Base-by-base conservation (phyloP, 208 protist genomes). In the Wallacemonas collosoma region DNA sequence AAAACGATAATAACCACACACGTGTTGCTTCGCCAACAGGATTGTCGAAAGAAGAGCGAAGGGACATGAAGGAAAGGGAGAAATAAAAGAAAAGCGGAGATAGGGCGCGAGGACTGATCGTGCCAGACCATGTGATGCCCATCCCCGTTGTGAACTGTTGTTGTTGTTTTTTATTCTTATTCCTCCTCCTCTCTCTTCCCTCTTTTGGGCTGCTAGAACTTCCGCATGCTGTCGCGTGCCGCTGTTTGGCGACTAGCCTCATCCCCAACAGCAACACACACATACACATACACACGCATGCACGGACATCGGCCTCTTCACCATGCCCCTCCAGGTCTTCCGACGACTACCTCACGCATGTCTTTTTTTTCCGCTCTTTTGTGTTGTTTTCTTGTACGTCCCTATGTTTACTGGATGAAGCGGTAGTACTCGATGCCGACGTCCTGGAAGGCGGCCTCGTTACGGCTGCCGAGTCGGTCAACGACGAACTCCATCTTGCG, bases 401-500 rank as follows among this genome's bases (percentile, higher is more conserved):
- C 39, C 36, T 9, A 12, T 11, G 0, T 60, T 55, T 89, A 93
- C 68, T 85, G 68, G 17, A 95, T 80, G 76, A 85, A 96, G 51
- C 79, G 79, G 71, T 96, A 97, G 82, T 95, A 97, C 73, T 97
- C 93, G 66, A 97, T 90, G 60, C 93, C 93, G 57, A 97, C 82
- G 73, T 97, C 93, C 72, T 97, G 93, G 79, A 95, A 97, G 60
- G 90, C 83, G 51, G 70, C 65, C 76, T 97, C 93, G 76, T 95
- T 92, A 55, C 88, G 83, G 72, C 41, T 83, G 45, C 93, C 93
- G 55, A 95, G 67, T 60, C 83, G 89, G 57, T 86, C 90, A 17
- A 97, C 80, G 47, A 95, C 86, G 61, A 97, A 94, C 77, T 94
- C 89, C 77, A 84, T 88, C 55, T 90, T 78, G 39, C 88, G 85